phyloP scores from a whole-genome alignment of 2,329 filamentous ascomycete species.

The Pseudogymnoascus sp. region DNA sequence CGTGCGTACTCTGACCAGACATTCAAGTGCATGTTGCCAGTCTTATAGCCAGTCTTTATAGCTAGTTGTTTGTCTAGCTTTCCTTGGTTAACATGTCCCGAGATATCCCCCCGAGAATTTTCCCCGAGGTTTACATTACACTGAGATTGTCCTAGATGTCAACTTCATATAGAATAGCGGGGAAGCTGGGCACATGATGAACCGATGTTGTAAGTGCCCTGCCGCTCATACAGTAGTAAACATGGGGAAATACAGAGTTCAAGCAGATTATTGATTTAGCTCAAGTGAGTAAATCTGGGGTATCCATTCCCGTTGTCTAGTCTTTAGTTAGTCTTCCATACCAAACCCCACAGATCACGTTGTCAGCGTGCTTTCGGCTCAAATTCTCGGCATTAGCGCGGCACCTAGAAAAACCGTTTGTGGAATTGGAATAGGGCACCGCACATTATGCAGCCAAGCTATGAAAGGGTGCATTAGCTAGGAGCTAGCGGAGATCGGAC shows the following conservation, averaged over 20 bases:
- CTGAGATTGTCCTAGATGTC: not conserved
- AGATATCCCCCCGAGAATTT: not conserved
- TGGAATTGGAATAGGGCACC: not conserved
- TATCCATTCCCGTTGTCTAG: not conserved
- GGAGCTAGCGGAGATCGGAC: conserved; percentile 11
- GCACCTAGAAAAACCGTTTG: not conserved
- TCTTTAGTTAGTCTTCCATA: not conserved
- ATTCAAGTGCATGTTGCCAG: not conserved
- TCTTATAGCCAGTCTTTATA: not conserved
- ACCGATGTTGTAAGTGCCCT: not conserved
- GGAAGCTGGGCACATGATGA: not conserved
- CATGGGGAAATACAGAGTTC: not conserved
- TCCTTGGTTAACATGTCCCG: not conserved
- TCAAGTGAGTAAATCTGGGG: not conserved
- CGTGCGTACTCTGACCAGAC: not conserved
- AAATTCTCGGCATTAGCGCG: not conserved
- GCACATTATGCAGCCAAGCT: not conserved
- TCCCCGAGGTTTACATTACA: not conserved
- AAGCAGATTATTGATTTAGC: not conserved
- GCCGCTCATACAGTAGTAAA: not conserved
- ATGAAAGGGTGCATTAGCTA: not conserved
- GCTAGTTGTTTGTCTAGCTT: not conserved
- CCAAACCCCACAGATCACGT: not conserved
- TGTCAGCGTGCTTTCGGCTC: not conserved
- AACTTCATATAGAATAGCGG: not conserved